A percentile compares a stretch with the other conserved stretches of the same genome.
phyloP scores from a whole-genome alignment of 2,329 filamentous ascomycete species.

The Colletotrichum chlorophyti region DNA sequence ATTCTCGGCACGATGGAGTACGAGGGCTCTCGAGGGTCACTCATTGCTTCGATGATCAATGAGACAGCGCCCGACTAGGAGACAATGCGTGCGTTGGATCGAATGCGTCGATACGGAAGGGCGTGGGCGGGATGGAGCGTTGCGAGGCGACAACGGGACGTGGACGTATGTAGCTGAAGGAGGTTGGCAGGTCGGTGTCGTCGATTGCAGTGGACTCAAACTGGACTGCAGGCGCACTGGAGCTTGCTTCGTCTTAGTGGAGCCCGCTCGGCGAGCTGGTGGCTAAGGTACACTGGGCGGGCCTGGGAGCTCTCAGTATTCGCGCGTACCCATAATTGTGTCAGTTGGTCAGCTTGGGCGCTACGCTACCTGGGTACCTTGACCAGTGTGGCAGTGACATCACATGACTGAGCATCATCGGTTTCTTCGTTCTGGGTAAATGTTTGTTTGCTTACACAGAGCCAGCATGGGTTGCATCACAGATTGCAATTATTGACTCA shows the following conservation, averaged over 20 bases:
- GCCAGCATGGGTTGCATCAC: not conserved
- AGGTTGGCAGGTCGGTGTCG: constrained; percentile 40
- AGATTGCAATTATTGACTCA: not conserved
- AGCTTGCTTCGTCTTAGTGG: constrained; percentile 48
- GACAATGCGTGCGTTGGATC: constrained; percentile 28
- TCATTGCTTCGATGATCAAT: constrained; percentile 47
- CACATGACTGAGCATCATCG: constrained; percentile 44
- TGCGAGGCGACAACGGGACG: constrained; percentile 23
- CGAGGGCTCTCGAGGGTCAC: constrained; percentile 64
- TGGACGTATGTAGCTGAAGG: constrained; percentile 32
- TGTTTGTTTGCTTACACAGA: not conserved
- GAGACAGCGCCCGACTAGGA: constrained; percentile 26
- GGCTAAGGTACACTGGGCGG: constrained; percentile 28
- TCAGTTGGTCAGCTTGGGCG: constrained; percentile 11
- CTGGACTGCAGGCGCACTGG: constrained; percentile 48
- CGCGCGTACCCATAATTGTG: too few species aligned
- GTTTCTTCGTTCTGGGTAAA: too few species aligned
- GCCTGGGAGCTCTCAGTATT: constrained; percentile 15
- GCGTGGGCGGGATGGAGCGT: constrained; percentile 20
- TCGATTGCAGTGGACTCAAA: constrained; percentile 17
- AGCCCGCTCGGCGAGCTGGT: constrained; percentile 33
- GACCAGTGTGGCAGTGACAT: constrained; percentile 41
- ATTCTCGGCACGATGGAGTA: constrained; percentile 69
- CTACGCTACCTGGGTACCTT: too few species aligned
- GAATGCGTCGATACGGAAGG: constrained; percentile 22